Evolutionary conservation across 2,329 filamentous ascomycete species (phyloP).

Genomic region (Cercospora zeina): DNA sequence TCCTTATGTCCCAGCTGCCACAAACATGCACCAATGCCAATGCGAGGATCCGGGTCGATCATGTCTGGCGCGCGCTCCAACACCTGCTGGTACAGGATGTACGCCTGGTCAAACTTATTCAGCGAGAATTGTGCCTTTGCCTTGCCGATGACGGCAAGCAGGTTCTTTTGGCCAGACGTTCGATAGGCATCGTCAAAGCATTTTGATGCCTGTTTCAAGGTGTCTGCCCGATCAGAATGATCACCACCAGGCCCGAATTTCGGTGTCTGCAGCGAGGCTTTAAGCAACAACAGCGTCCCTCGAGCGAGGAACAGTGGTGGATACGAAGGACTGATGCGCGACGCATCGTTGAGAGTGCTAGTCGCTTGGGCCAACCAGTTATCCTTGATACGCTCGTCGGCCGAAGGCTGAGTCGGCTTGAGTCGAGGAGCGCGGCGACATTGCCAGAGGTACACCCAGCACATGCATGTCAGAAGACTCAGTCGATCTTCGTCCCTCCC

Average conservation of each 20-base stretch:
- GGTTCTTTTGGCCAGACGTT: constrained; percentile 80
- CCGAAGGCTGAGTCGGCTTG: constrained; percentile 59
- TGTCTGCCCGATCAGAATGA: constrained; percentile 69
- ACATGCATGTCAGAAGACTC: constrained; percentile 78
- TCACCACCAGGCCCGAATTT: constrained; percentile 65
- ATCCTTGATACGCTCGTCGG: constrained; percentile 87
- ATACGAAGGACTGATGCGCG: constrained; percentile 87
- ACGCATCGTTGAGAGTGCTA: constrained; percentile 89
- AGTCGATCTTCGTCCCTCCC: constrained; percentile 78
- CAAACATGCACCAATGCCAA: constrained; percentile 94
- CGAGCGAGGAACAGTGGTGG: constrained; percentile 88
- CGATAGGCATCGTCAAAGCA: constrained; percentile 92
- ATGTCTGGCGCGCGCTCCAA: constrained; percentile 82
- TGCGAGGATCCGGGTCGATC: constrained; percentile 88
- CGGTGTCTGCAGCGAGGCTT: constrained; percentile 79
- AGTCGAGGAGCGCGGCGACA: constrained; percentile 75
- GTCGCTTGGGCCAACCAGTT: constrained; percentile 90
- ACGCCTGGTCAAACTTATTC: constrained; percentile 78
- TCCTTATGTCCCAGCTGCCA: constrained; percentile 96
- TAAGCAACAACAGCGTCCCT: constrained; percentile 82
- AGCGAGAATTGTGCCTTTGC: constrained; percentile 83
- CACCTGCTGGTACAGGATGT: constrained; percentile 83
- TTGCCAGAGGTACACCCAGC: constrained; percentile 90
- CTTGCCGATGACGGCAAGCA: constrained; percentile 89
- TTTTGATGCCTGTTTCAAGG: constrained; percentile 81